Evolutionary conservation across 345 rosid species (phyloP).

Genomic region (Erucastrum elatum): DNA sequence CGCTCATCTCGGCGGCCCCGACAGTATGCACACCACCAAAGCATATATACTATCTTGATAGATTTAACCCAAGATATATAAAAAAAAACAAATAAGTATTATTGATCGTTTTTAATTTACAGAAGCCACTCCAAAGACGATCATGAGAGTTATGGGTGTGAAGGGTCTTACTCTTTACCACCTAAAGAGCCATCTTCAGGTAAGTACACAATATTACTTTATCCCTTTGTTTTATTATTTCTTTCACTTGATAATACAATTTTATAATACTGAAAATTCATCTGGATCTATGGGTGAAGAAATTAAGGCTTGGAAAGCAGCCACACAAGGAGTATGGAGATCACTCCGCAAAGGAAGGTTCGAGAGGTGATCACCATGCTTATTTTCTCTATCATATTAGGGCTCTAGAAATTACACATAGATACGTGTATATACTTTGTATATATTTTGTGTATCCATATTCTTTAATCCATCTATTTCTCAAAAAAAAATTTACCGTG

Average conservation of each 20-base stretch:
- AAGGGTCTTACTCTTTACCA: slow-evolving; percentile 99
- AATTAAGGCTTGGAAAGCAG: slow-evolving; percentile 99
- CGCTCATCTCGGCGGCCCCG: slow-evolving; percentile 98
- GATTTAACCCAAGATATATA: not conserved
- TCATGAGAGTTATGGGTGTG: slow-evolving; percentile 99
- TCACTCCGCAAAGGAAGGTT: slow-evolving; percentile 93
- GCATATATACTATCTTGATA: not conserved
- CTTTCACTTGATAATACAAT: slow-evolving; percentile 17
- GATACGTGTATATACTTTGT: not conserved
- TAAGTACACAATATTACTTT: slow-evolving; percentile 47
- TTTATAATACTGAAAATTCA: not conserved
- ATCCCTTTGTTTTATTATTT: slow-evolving; percentile 11
- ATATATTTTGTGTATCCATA: not conserved
- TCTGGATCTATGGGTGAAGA: slow-evolving; percentile 44
- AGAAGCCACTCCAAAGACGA: slow-evolving; percentile 99
- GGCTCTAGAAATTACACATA: slow-evolving; percentile 23
- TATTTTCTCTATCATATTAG: slow-evolving; percentile 34
- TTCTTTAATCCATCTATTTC: not conserved
- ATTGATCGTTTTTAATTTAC: slow-evolving; percentile 8
- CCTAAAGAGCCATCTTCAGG: slow-evolving; percentile 99
- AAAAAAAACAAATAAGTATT: not conserved
- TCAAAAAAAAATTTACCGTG: not conserved
- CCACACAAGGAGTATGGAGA: slow-evolving; percentile 98
- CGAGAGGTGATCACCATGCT: slow-evolving; percentile 44
- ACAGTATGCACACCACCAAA: slow-evolving; percentile 50